Conservation (phyloP, 2,329 filamentous ascomycete genomes). For the Penicillium sp. region DNA sequence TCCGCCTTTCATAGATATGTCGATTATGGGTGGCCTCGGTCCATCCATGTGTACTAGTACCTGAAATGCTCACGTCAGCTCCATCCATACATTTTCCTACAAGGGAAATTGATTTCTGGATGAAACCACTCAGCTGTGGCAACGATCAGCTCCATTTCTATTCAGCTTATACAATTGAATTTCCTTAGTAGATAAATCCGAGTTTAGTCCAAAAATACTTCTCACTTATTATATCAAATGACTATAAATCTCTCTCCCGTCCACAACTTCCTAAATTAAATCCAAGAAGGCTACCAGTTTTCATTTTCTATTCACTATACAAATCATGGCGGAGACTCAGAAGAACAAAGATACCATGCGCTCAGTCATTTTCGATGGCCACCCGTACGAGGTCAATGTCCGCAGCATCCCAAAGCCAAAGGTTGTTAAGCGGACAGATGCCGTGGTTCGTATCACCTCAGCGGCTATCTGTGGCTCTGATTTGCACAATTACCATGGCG, state of each 20-base stretch:
- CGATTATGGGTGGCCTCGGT: too few species aligned
- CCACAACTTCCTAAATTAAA: too few species aligned
- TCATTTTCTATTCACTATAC: too few species aligned
- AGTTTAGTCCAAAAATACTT: too few species aligned
- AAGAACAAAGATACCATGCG: slow-evolving; percentile 29
- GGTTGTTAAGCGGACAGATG: slow-evolving; percentile 34
- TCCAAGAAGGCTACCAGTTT: too few species aligned
- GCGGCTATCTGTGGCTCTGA: slow-evolving; percentile 44
- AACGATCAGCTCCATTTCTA: too few species aligned
- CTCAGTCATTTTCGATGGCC: slow-evolving; percentile 32
- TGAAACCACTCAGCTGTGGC: not conserved
- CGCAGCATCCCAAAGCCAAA: slow-evolving; percentile 26
- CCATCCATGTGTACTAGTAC: too few species aligned
- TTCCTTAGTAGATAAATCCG: too few species aligned
- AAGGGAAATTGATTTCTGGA: not conserved
- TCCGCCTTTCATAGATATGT: too few species aligned
- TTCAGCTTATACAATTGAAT: too few species aligned
- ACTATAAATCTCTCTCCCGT: too few species aligned
- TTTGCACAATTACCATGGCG: slow-evolving; percentile 40
- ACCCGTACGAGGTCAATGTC: slow-evolving; percentile 30
- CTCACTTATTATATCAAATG: too few species aligned
- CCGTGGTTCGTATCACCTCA: slow-evolving; percentile 40
- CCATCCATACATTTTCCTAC: not conserved
- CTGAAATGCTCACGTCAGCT: not conserved
- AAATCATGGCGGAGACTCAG: not conserved